Evolutionary conservation across 31 red algal species (phyloP), one percentile per base, ranked within the genome.

Genomic region (Bonnemaisonia californica): DNA sequence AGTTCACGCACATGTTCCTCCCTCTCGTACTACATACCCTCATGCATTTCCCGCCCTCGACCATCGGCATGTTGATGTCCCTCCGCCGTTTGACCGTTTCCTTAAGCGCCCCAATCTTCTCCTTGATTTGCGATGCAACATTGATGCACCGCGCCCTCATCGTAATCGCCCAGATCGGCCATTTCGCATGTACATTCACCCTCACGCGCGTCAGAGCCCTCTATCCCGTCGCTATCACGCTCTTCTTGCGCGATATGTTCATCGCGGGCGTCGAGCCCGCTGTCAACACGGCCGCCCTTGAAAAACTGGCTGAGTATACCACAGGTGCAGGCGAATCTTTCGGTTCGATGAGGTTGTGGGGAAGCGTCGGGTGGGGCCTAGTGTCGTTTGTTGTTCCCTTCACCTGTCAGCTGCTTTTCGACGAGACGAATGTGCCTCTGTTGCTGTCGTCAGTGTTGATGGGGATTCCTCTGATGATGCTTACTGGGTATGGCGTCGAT

Each of bases 1-100:
- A 85, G 45, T 75, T 51, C 69, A 85, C 81, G 16, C 81, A 85
- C 57, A 68, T 85, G 3, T 85, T 85, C 39, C 68, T 85, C 54
- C 81, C 81, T 21, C 81, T 85, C 21, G 45, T 85, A 3, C 58
- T 85, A 21, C 18, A 39, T 11, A 4, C 1, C 9, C 7, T 41
- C 55, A 63, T 85, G 69, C 81, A 75, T 41, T 72, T 75, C 26
- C 39, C 81, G 29, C 69, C 69, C 30, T 21, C 54, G 33, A 57
- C 35, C 54, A 76, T 85, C 68, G 81, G 81, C 51, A 18, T 13
- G 1, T 47, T 85, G 42, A 74, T 76, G 37, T 45, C 69, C 27
- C 12, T 40, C 40, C 81, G 81, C 29, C 81, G 81, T 45, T 32
- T 85, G n/a, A 11, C 66, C 28, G 64, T 68, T 23, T 75, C 69